Evolutionary conservation across 2,329 filamentous ascomycete genomes (phyloP).

Genomic region (Coniochaeta prunicola): DNA sequence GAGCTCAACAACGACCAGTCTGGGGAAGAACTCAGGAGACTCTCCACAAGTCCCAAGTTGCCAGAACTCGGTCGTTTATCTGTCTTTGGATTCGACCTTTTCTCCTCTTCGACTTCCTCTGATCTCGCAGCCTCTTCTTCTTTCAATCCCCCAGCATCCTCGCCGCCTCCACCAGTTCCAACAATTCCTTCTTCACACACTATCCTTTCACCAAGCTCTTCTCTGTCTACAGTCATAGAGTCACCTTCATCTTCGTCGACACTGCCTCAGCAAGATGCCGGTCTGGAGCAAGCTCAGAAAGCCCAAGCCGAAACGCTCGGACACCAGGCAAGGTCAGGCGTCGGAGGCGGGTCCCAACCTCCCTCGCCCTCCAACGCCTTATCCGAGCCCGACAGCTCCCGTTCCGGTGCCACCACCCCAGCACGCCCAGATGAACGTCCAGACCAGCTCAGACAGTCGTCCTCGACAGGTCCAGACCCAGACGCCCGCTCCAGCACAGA

Average conservation of each 20-base stretch:
- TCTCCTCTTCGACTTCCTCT: slow-evolving; percentile 25
- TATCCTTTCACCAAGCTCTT: background rate
- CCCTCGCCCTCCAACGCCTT: background rate
- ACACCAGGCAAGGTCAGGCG: background rate
- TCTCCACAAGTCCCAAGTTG: slow-evolving; percentile 49
- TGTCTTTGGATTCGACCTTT: slow-evolving; percentile 52
- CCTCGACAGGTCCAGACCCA: background rate
- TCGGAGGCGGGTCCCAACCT: background rate
- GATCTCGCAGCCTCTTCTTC: background rate
- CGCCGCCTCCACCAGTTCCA: slow-evolving; percentile 10
- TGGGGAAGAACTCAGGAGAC: slow-evolving; percentile 18
- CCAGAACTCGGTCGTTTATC: slow-evolving; percentile 53
- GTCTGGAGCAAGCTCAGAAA: background rate
- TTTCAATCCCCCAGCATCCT: background rate
- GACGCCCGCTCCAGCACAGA: background rate
- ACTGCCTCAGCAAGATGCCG: background rate
- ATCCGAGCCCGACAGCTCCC: background rate
- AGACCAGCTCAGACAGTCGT: background rate
- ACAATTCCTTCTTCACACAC: slow-evolving; percentile 7
- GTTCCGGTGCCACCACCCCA: background rate
- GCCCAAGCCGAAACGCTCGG: background rate
- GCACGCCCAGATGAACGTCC: background rate
- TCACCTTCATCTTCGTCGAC: background rate
- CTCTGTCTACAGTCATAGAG: background rate
- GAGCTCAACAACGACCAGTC: slow-evolving; percentile 8